Evolutionary conservation across 371 early-diverging fungal species (phyloP).

Genomic region (Rhizomucor miehei): DNA sequence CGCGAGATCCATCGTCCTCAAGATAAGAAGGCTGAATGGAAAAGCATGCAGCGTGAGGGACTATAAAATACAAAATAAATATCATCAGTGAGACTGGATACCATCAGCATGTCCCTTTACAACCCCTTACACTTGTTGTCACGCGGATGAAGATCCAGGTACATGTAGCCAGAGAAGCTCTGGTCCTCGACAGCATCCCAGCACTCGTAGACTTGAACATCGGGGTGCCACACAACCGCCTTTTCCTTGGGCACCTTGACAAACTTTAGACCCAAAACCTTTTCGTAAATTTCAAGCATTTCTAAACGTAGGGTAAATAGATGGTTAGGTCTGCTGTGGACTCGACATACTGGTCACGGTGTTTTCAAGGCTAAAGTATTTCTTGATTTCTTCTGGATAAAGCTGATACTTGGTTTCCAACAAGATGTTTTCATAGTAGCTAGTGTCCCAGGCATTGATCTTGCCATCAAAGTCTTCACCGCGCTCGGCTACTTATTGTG

Average conservation of each 20-base stretch:
- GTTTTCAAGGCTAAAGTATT: constrained; percentile 70
- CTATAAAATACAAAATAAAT: constrained; percentile 31
- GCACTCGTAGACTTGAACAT: constrained; percentile 69
- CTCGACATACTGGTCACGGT: constrained; percentile 36
- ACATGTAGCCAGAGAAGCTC: constrained; percentile 72
- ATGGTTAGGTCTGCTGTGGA: background rate
- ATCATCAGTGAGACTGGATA: no score
- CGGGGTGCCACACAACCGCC: constrained; percentile 65
- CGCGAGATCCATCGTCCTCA: constrained; percentile 45
- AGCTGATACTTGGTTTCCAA: constrained; percentile 71
- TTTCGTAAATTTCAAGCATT: constrained; percentile 72
- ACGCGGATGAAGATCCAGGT: constrained; percentile 77
- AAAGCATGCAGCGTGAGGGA: constrained; percentile 74
- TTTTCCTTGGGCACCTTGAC: constrained; percentile 54
- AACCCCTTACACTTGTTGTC: constrained; percentile 58
- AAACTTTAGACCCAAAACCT: constrained; percentile 63
- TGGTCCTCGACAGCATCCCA: constrained; percentile 57
- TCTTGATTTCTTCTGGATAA: constrained; percentile 74
- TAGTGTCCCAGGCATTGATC: constrained; percentile 73
- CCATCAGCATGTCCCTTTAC: no score
- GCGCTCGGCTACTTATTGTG: constrained; percentile 20
- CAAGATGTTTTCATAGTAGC: constrained; percentile 70
- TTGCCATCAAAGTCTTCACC: constrained; percentile 52
- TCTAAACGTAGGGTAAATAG: constrained; percentile 21
- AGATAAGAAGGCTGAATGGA: constrained; percentile 64